phyloP scores from a whole-genome alignment of 306 rosid species.

The Citrullus mucosospermus region DNA sequence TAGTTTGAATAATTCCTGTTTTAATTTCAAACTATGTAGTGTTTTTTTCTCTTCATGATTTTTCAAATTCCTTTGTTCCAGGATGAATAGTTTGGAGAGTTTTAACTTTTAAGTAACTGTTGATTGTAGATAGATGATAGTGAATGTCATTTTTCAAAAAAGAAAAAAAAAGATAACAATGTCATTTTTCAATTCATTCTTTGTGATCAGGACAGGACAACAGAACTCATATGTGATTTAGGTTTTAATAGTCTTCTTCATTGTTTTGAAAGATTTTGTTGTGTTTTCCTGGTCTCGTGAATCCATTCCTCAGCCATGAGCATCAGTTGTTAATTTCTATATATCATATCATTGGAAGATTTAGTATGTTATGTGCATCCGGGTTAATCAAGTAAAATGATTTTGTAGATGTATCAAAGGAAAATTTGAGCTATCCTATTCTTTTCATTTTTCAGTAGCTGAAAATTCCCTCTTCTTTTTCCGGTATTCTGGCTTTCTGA shows the following conservation, averaged over 20 bases:
- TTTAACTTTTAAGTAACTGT: conserved; percentile 7
- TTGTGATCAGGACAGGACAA: background rate
- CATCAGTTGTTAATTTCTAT: background rate
- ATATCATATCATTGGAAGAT: background rate
- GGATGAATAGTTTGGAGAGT: too few species aligned
- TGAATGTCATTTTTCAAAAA: background rate
- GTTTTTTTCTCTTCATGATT: background rate
- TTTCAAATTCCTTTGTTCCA: too few species aligned
- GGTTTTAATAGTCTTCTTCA: background rate
- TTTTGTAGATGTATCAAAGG: background rate
- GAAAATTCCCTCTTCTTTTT: background rate
- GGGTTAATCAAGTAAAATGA: background rate
- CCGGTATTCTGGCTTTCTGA: background rate
- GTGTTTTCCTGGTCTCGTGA: background rate
- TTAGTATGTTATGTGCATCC: background rate
- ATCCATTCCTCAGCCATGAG: background rate
- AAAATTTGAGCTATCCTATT: background rate
- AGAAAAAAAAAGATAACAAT: background rate
- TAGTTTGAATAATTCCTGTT: background rate
- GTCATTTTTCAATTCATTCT: background rate
- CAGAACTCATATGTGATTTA: background rate
- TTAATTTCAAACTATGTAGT: background rate
- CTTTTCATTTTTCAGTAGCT: background rate
- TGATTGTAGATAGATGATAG: background rate
- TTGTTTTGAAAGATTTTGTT: background rate